Conservation (phyloP, 2,329 filamentous ascomycete species). For the Biscogniauxia marginata region DNA sequence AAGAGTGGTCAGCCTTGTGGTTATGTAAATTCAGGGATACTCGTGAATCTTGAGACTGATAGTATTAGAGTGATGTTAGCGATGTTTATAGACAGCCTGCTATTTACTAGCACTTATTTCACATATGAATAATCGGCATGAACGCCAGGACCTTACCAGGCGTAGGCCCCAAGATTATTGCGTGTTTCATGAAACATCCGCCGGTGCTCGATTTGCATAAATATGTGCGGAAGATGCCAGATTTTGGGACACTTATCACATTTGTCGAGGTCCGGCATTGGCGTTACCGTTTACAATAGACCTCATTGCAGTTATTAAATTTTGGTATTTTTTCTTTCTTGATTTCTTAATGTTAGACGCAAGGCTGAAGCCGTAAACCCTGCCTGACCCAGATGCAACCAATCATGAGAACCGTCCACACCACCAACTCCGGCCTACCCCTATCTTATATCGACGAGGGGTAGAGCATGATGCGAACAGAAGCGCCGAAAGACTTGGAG, state of each 20-base stretch:
- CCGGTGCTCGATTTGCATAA: not conserved
- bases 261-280: not conserved
- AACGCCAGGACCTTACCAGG: not conserved
- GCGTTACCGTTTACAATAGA: slow-evolving; percentile 21
- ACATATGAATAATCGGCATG: not conserved
- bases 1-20: too few species aligned
- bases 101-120: not conserved
- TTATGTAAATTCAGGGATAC: not conserved
- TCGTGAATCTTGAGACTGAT: not conserved
- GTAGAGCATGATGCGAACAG: slow-evolving; percentile 96
- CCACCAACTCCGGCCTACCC: slow-evolving; percentile 59
- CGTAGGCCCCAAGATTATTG: too few species aligned
- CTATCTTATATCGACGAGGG: slow-evolving; percentile 88
- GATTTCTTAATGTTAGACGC: slow-evolving; percentile 37
- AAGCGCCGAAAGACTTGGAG: slow-evolving; percentile 93
- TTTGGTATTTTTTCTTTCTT: slow-evolving; percentile 36
- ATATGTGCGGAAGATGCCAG: not conserved
- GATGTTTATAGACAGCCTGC: not conserved
- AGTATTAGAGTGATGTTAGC: not conserved
- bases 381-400: slow-evolving; percentile 47
- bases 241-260: not conserved
- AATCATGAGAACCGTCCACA: slow-evolving; percentile 59
- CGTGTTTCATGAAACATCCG: too few species aligned
- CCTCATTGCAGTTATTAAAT: slow-evolving; percentile 26
- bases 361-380: slow-evolving; percentile 44